Conservation (phyloP, 2,329 filamentous ascomycete genomes). For the Ophioceras dolichostomum region DNA sequence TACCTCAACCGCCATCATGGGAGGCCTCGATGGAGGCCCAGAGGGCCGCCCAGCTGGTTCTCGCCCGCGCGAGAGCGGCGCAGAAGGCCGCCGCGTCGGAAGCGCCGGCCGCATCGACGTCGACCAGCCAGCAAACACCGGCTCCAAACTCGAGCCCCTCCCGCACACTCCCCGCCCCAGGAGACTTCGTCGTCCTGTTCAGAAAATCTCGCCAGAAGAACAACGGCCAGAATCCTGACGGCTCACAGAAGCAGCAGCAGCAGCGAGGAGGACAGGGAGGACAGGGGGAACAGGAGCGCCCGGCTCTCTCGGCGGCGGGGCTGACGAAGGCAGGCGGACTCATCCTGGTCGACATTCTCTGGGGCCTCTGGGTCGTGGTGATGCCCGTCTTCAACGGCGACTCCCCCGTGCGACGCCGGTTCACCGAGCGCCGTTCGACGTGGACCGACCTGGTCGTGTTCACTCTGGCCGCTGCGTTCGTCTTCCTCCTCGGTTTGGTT, state of each 20-base stretch:
- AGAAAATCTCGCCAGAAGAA: no score
- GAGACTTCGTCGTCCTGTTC: conserved; percentile 10
- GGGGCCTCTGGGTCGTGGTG: conserved; percentile 21
- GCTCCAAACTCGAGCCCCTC: no score
- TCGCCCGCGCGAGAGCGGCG: not conserved
- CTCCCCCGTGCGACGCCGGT: conserved; percentile 20
- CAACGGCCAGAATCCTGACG: not conserved
- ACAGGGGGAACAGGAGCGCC: not conserved
- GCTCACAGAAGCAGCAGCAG: not conserved
- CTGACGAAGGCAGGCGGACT: conserved; percentile 5
- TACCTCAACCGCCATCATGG: not conserved
- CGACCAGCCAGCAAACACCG: not conserved
- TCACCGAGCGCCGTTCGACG: conserved; percentile 12
- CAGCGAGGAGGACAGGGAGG: not conserved
- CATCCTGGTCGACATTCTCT: conserved; percentile 5
- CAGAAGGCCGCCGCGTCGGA: not conserved
- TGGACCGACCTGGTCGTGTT: conserved; percentile 14
- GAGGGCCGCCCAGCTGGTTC: not conserved
- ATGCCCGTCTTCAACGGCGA: conserved; percentile 24
- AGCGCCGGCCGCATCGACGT: not conserved
- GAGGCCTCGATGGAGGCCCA: not conserved
- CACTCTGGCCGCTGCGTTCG: conserved; percentile 15
- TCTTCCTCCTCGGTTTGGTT: conserved; percentile 8
- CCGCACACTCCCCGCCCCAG: conserved; percentile 1
- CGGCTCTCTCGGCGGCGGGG: not conserved